Evolutionary conservation across 257 asterid genomes (phyloP).

Genomic region (Cinchona pubescens): DNA sequence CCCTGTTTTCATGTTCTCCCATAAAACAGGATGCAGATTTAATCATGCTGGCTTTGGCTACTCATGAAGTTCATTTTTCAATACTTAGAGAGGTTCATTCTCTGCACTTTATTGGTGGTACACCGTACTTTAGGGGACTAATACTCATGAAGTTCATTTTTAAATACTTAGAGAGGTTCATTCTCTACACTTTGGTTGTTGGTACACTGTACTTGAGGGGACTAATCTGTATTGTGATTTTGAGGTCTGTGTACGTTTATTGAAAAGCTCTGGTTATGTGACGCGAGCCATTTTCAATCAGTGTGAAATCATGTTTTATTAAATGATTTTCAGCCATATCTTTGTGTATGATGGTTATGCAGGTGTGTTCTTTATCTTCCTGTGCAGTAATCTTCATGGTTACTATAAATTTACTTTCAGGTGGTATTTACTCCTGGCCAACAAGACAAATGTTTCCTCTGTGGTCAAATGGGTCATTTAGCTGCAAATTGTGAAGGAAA

Average conservation of each 20-base stretch:
- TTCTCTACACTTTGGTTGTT: slow-evolving; percentile 4
- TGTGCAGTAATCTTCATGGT: slow-evolving; percentile 6
- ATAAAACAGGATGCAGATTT: slow-evolving; percentile 59
- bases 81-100: slow-evolving; percentile 83
- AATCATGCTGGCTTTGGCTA: slow-evolving; percentile 88
- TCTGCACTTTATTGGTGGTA: slow-evolving; percentile 8
- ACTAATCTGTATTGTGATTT: not conserved
- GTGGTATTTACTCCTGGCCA: slow-evolving; percentile 94
- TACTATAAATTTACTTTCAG: slow-evolving; percentile 37
- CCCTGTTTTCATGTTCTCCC: slow-evolving; percentile 4
- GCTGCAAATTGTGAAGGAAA: slow-evolving; percentile 93
- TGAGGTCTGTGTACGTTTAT: not conserved
- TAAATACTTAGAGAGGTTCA: slow-evolving; percentile 91
- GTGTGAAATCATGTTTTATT: not conserved
- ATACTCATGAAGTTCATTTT: slow-evolving; percentile 61
- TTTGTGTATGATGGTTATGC: not conserved
- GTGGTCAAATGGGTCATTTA: slow-evolving; percentile 97
- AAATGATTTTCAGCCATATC: not conserved
- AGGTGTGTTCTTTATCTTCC: not conserved
- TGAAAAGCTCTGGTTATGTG: not conserved
- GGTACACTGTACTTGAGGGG: not conserved
- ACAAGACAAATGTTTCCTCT: slow-evolving; percentile 90
- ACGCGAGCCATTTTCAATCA: not conserved
- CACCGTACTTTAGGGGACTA: not conserved
- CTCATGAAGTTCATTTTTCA: slow-evolving; percentile 92